Base-by-base conservation (phyloP, 495 filamentous ascomycete species). In the Tuber aestivum region DNA sequence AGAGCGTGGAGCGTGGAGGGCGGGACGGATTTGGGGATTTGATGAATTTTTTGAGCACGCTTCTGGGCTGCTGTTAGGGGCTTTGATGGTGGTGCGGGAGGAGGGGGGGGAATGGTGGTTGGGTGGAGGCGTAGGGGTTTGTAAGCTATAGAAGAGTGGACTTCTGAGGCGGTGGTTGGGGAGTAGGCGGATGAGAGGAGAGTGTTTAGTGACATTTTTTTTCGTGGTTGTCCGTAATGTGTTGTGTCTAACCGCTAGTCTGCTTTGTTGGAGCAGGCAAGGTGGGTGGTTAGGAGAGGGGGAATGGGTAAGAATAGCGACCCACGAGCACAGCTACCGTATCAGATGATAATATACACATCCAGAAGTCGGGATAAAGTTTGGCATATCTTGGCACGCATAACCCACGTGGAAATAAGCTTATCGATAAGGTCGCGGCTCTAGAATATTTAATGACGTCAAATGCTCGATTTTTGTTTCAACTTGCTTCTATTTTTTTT, bases 21-120 rank as follows among this genome's bases (percentile, higher is more conserved):
- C 14, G 50, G 50, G 1, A 61, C 50, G 50, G 50, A 61, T 61
- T 61, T 61, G 23, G 50, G 50, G 12, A 61, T 61, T 61, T 61
- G 50, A 10, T n/a, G n/a, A n/a, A 61, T 61, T 61, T 61, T 61
- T 14, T 27, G 56, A 16, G 6, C n/a, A 12, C 56, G 56, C 4
- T 61, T 61, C 16, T 61, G 56, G 56, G 56, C 16, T 27, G 56
- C 56, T 61, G 56, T 61, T 89, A 61, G 56, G n/a, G 56, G 56
- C 4, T 61, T 61, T 5, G 56, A 6, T 32, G 56, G 56, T 32
- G 56, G 56, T 14, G 50, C n/a, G n/a, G 50, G 50, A 4, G 50
- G 50, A 14, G 50, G n/a, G 9, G 56, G 56, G 3, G 56, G 56
- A 16, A 18, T 27, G 14, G 56, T 32, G 16, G 18, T 65, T 18